phyloP scores from a whole-genome alignment of 495 filamentous ascomycete species.

The Cercophora samala region DNA sequence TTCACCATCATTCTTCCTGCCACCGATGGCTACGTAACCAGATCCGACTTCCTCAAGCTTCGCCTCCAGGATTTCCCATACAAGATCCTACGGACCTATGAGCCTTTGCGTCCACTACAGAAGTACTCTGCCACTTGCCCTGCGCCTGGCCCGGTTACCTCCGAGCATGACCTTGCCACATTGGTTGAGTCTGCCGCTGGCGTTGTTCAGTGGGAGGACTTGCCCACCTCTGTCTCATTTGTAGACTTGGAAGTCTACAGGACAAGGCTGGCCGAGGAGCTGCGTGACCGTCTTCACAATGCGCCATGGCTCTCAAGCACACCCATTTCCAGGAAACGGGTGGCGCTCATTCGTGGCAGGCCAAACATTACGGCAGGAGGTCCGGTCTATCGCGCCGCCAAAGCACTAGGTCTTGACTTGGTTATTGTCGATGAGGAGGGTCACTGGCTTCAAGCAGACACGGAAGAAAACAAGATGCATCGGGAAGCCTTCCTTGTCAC shows the following conservation, averaged over 20 bases:
- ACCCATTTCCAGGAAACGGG: slow-evolving; percentile 29
- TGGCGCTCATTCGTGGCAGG: slow-evolving; percentile 39
- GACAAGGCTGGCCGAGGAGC: slow-evolving; percentile 18
- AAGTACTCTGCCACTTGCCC: slow-evolving; percentile 11
- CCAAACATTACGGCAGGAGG: slow-evolving; percentile 38
- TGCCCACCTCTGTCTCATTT: slow-evolving; percentile 16
- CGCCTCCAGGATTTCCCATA: slow-evolving; percentile 28
- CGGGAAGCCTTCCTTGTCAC: slow-evolving; percentile 37
- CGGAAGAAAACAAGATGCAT: slow-evolving; percentile 31
- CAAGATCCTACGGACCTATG: slow-evolving; percentile 18
- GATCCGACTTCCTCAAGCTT: slow-evolving; percentile 25
- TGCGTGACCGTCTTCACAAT: slow-evolving; percentile 22
- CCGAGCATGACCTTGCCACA: slow-evolving; percentile 11
- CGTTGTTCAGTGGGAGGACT: slow-evolving; percentile 28
- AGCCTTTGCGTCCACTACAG: slow-evolving; percentile 13
- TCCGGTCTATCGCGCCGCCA: slow-evolving; percentile 38
- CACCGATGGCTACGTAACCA: slow-evolving; percentile 20
- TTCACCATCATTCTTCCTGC: slow-evolving; percentile 27
- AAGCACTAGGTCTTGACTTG: slow-evolving; percentile 43
- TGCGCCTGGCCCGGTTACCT: neutral
- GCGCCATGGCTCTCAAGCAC: slow-evolving; percentile 28
- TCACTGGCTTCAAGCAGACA: slow-evolving; percentile 44
- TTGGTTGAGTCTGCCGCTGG: slow-evolving; percentile 24
- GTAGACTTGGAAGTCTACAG: slow-evolving; percentile 17
- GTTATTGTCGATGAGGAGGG: slow-evolving; percentile 47